phyloP scores from a whole-genome alignment of 257 asterid species.

The Solanum medicagineum region DNA sequence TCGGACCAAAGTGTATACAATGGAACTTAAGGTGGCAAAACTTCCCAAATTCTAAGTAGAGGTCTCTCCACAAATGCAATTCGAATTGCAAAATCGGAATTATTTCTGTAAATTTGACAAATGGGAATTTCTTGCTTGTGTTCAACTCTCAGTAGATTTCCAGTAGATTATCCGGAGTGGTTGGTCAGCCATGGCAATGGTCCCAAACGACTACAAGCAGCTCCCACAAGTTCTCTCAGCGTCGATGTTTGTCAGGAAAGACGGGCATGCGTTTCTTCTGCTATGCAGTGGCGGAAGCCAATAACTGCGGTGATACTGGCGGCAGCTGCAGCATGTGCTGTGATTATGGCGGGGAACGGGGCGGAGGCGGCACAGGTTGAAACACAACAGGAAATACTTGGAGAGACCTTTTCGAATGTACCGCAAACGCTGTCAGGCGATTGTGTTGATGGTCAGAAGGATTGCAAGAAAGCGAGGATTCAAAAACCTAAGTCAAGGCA shows the following conservation, averaged over 20 bases:
- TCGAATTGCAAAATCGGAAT: not conserved
- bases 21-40: not conserved
- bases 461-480: slow-evolving; percentile 54
- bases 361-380: slow-evolving; percentile 10
- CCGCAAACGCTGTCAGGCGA: slow-evolving; percentile 68
- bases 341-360: not conserved
- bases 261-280: not conserved
- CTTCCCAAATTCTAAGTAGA: not conserved
- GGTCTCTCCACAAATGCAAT: not conserved
- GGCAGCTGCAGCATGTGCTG: not conserved
- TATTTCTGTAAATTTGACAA: not conserved
- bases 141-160: not conserved
- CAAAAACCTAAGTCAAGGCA: slow-evolving; percentile 75
- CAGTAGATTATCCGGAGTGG: not conserved
- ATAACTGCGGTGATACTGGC: not conserved
- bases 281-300: not conserved
- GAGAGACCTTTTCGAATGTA: slow-evolving; percentile 57
- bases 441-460: slow-evolving; percentile 33
- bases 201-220: not conserved
- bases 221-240: not conserved
- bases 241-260: not conserved
- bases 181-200: not conserved
- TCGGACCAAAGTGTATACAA: not conserved
- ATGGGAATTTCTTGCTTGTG: not conserved
- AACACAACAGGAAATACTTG: slow-evolving; percentile 22